Evolutionary conservation across 306 rosid genomes (phyloP).

Genomic region (Cucurbita argyrosperma): DNA sequence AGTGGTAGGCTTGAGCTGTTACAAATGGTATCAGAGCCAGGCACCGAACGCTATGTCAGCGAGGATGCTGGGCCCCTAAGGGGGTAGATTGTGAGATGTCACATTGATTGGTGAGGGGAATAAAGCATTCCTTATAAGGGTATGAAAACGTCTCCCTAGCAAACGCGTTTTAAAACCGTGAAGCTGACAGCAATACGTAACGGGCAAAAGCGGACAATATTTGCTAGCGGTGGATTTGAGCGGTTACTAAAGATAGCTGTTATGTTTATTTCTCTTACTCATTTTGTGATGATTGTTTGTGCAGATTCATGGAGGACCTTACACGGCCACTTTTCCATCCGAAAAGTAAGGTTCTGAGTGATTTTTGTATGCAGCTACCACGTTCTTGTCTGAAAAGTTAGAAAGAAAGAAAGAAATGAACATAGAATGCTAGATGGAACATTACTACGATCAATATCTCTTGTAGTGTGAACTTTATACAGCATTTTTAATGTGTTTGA

Average conservation of each 20-base stretch:
- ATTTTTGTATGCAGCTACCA: not conserved
- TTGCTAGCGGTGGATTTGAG: not conserved
- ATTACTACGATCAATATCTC: not conserved
- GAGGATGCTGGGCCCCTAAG: too few species aligned
- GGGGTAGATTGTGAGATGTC: too few species aligned
- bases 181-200: too few species aligned
- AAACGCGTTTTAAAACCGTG: too few species aligned
- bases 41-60: too few species aligned
- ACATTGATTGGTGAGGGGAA: too few species aligned
- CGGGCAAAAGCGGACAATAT: too few species aligned
- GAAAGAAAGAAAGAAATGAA: not conserved
- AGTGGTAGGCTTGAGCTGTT: too few species aligned
- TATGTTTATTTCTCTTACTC: not conserved
- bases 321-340: conserved; percentile 93
- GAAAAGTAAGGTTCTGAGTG: conserved; percentile 51
- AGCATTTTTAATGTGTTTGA: conserved; percentile 30
- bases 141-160: too few species aligned
- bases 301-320: conserved; percentile 99
- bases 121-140: too few species aligned
- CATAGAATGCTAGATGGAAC: not conserved
- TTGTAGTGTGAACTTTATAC: not conserved
- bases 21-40: too few species aligned
- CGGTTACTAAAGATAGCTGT: not conserved
- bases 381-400: not conserved
- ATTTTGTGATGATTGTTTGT: not conserved